Conservation (phyloP, 2,329 filamentous ascomycete genomes). For the Lasiodiplodia theobromae region DNA sequence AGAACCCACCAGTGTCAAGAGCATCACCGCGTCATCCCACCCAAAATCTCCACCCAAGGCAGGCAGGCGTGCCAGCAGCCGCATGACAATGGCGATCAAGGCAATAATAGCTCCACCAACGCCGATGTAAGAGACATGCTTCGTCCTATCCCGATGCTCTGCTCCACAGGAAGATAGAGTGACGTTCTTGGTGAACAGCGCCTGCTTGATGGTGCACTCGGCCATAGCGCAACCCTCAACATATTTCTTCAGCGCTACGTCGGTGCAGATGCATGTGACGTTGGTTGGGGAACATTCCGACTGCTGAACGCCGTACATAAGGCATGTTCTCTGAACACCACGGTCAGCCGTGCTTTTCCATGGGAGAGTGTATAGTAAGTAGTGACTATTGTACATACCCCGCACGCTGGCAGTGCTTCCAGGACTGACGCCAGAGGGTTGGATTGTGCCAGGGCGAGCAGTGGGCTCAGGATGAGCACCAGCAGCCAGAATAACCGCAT, state of each 20-base stretch:
- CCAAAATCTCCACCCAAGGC: constrained; percentile 42
- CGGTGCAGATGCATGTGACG: constrained; percentile 29
- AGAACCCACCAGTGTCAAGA: constrained; percentile 32
- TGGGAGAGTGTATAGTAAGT: not conserved
- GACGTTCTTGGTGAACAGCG: constrained; percentile 49
- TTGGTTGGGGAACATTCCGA: constrained; percentile 19
- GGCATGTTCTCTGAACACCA: constrained; percentile 14
- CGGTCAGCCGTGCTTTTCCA: not conserved
- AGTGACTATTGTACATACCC: constrained; percentile 8
- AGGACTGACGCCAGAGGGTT: constrained; percentile 20
- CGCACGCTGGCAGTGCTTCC: constrained; percentile 24
- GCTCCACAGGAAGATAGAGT: constrained; percentile 49
- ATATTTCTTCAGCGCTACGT: constrained; percentile 12
- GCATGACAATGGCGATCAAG: constrained; percentile 43
- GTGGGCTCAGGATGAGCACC: constrained; percentile 12
- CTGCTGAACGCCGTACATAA: not conserved
- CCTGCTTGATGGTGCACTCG: constrained; percentile 22
- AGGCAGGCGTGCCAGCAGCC: constrained; percentile 47
- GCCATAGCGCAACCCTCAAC: constrained; percentile 12
- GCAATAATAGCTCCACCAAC: constrained; percentile 46
- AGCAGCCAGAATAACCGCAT: constrained; percentile 24
- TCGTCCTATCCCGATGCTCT: constrained; percentile 46
- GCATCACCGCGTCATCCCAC: constrained; percentile 48
- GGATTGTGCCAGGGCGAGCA: not conserved
- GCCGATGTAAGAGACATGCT: constrained; percentile 42